Conservation (phyloP, 352 stramenopile species). For the Thalassiosira ordinaria region DNA sequence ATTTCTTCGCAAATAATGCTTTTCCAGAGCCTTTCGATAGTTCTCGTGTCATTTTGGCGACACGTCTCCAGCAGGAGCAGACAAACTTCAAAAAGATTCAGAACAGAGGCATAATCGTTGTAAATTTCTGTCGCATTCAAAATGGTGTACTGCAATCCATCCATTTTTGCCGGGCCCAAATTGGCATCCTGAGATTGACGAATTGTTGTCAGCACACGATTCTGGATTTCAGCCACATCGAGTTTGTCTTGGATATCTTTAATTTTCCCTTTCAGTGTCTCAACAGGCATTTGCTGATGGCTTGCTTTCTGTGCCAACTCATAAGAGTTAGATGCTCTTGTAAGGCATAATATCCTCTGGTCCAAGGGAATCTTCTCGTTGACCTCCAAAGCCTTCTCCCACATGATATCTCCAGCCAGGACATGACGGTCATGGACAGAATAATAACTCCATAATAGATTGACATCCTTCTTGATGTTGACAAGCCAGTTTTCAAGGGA, state of each 20-base stretch:
- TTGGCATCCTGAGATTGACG: conserved; percentile 52
- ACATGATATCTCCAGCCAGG: conserved; percentile 72
- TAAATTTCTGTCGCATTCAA: conserved; percentile 74
- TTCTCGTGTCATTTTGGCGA: conserved; percentile 58
- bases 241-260: conserved; percentile 65
- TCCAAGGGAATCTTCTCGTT: conserved; percentile 63
- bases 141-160: conserved; percentile 56
- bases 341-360: conserved; percentile 77
- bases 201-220: conserved; percentile 64
- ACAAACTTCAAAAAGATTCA: conserved; percentile 82
- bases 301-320: conserved; percentile 29
- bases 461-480: conserved; percentile 61
- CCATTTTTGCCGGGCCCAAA: conserved; percentile 55
- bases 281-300: conserved; percentile 20
- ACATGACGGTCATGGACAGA: conserved; percentile 67
- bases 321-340: conserved; percentile 54
- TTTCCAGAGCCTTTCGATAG: conserved; percentile 75
- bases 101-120: conserved; percentile 75
- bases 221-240: conserved; percentile 77
- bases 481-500: conserved; percentile 78
- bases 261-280: conserved; percentile 42
- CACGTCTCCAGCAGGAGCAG: conserved; percentile 78
- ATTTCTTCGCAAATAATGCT: conserved; percentile 81
- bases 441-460: conserved; percentile 79
- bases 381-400: conserved; percentile 44